Evolutionary conservation across 1,139 yeast genomes (phyloP), one percentile per base, ranked within the genome.

Genomic region (Scheffersomyces segobiensis): DNA sequence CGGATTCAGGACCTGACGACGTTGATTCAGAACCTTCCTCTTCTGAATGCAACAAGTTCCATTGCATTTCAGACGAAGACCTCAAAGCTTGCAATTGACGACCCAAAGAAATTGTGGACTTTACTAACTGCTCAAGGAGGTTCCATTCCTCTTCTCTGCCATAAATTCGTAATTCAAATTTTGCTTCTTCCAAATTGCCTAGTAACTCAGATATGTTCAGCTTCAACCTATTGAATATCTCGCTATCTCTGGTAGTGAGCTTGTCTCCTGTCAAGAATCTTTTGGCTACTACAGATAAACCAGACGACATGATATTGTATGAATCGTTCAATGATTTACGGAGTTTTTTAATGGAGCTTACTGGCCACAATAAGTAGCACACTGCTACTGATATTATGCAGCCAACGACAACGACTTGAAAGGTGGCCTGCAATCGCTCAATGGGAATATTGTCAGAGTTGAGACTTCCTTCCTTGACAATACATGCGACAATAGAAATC

Each of bases 401-500:
- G 0, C 97, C 97, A 0, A 82, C 72, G 18, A 79, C 71, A 18
- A 89, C 92, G 61, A 91, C 87, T 58, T 75, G 68, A 54, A 88
- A 82, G 14, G 88, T 83, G 49, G 88, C 84, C 47, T 75, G 62
- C 46, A 91, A 75, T 63, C 89, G 80, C 39, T 75, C 76, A 59
- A 87, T 69, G 0, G 93, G 90, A n/a, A 90, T 78, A 18, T 71
- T 71, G 12, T 88, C 87, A 0, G 86, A 80, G 66, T 89, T 89
- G 53, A 84, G 74, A 53, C 89, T 83, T 14, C 93, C 95, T 67
- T 91, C 97, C 65, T 88, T 87, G n/a, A 90, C 85, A 52, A 91
- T 80, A 62, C 91, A 87, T 0, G 93, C 83, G 14, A 90, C 87
- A 52, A 90, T 76, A 10, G 90, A 83, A 56, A 91, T 89, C 19